These are phyloP conservation scores for Candida nonsorbophila DNA, from an alignment of 805 yeast species.

Conservation along the genomic window DNA sequence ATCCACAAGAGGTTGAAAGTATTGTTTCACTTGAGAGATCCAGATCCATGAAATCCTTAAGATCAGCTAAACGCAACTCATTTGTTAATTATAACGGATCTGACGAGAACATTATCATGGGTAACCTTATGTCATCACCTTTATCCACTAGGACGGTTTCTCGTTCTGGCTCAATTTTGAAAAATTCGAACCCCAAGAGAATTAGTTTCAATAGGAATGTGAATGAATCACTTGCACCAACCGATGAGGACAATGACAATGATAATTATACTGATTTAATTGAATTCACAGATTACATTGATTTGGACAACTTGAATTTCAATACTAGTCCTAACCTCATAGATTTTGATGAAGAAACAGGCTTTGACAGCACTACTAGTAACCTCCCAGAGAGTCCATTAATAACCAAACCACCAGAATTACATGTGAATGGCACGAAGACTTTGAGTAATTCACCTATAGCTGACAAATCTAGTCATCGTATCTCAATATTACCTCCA, in stretches of 20 bases:
- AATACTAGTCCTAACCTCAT: slow-evolving; percentile 17
- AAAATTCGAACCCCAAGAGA: slow-evolving; percentile 13
- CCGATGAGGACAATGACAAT: neutral
- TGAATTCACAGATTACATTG: slow-evolving; percentile 37
- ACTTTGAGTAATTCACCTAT: too few relatives aligned
- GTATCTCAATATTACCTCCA: too few relatives aligned
- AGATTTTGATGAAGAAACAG: slow-evolving; percentile 11
- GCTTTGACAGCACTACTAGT: slow-evolving; percentile 1
- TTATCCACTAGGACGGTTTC: slow-evolving; percentile 15
- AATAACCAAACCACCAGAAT: neutral
- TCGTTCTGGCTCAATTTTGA: slow-evolving; percentile 35
- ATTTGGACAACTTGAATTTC: slow-evolving; percentile 32
- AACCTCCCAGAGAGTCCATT: too few relatives aligned
- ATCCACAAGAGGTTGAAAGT: slow-evolving; percentile 64
- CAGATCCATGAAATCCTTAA: slow-evolving; percentile 51
- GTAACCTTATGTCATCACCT: slow-evolving; percentile 9
- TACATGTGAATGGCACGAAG: too few relatives aligned
- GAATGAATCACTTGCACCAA: slow-evolving; percentile 1
- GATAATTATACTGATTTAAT: slow-evolving; percentile 22
- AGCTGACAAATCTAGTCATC: too few relatives aligned
- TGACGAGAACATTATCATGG: slow-evolving; percentile 33
- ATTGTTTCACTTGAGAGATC: slow-evolving; percentile 70
- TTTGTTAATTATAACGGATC: slow-evolving; percentile 36
- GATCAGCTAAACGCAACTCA: slow-evolving; percentile 30
- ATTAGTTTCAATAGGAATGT: slow-evolving; percentile 1